These are phyloP conservation scores for Lyophyllum decastes DNA, from an alignment of 768 basidiomycete species.

Conservation along the genomic window DNA sequence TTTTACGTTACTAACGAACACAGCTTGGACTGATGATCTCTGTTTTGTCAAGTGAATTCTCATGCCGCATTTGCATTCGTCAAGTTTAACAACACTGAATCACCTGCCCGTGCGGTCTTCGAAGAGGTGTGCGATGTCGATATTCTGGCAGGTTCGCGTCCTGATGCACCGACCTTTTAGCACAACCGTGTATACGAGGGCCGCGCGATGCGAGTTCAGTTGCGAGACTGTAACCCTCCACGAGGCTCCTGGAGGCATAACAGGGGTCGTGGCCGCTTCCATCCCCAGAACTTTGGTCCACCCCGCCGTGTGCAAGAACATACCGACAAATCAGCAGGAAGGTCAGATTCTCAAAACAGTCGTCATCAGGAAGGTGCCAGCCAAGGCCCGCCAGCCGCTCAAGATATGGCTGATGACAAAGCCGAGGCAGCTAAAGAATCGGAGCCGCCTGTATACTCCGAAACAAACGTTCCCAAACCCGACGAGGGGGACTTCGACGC, in stretches of 20 bases:
- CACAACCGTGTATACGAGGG: slow-evolving; percentile 71
- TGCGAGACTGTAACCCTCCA: slow-evolving; percentile 67
- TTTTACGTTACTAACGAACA: neutral
- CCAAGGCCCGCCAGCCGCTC: neutral
- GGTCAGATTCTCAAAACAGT: slow-evolving; percentile 4
- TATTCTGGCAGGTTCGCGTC: neutral
- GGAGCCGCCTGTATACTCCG: slow-evolving; percentile 16
- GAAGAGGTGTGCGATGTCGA: slow-evolving; percentile 50
- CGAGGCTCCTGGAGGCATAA: slow-evolving; percentile 49
- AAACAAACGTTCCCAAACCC: slow-evolving; percentile 4
- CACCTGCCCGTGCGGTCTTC: slow-evolving; percentile 65
- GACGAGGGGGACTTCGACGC: neutral
- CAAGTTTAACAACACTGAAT: slow-evolving; percentile 62
- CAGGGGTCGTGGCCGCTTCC: slow-evolving; percentile 44
- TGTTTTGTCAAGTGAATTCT: slow-evolving; percentile 47
- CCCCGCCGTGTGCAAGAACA: slow-evolving; percentile 29
- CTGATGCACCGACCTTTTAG: slow-evolving; percentile 34
- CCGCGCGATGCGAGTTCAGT: slow-evolving; percentile 72
- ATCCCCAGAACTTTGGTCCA: slow-evolving; percentile 25
- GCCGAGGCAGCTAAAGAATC: slow-evolving; percentile 1
- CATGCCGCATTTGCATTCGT: slow-evolving; percentile 80
- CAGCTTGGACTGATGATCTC: neutral
- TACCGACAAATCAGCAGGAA: slow-evolving; percentile 14
- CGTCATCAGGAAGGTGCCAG: slow-evolving; percentile 8
- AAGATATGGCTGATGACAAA: neutral